Evolutionary conservation across 2,329 filamentous ascomycete genomes (phyloP).

Genomic region (Colletotrichum theobromicola): DNA sequence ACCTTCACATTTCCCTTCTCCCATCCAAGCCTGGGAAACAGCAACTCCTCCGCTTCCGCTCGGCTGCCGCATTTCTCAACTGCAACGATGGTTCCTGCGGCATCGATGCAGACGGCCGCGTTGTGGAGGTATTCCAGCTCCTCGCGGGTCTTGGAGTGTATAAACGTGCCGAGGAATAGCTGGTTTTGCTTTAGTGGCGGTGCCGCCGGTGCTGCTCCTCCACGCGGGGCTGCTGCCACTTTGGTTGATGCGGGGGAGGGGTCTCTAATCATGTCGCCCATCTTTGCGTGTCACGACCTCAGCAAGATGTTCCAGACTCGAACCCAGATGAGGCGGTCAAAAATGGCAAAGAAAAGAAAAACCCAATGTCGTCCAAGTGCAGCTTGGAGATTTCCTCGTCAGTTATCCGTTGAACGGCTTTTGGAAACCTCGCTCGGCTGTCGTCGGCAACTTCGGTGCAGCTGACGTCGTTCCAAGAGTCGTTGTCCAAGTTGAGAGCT

Average conservation of each 20-base stretch:
- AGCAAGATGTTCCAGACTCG: background rate
- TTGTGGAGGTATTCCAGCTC: constrained; percentile 58
- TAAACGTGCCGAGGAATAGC: constrained; percentile 60
- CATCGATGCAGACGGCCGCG: constrained; percentile 56
- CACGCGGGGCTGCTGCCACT: background rate
- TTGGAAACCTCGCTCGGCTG: background rate
- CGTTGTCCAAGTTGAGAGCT: background rate
- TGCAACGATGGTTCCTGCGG: constrained; percentile 53
- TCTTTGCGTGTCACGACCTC: background rate
- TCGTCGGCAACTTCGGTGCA: background rate
- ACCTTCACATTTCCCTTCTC: constrained; percentile 40
- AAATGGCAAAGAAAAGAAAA: background rate
- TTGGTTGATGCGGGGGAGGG: background rate
- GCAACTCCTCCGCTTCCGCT: constrained; percentile 32
- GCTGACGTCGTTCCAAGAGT: background rate
- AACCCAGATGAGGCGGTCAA: background rate
- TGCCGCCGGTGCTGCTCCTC: background rate
- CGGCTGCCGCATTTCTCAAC: constrained; percentile 43
- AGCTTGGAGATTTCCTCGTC: background rate
- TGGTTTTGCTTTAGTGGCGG: constrained; percentile 35
- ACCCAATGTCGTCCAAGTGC: background rate
- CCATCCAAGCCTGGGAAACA: constrained; percentile 54
- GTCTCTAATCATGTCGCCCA: constrained; percentile 20
- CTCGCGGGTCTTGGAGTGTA: constrained; percentile 54
- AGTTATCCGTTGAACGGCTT: background rate